These are phyloP conservation scores for Pseudopithomyces maydicus DNA, from an alignment of 2,329 filamentous ascomycete species.

Conservation along the genomic window DNA sequence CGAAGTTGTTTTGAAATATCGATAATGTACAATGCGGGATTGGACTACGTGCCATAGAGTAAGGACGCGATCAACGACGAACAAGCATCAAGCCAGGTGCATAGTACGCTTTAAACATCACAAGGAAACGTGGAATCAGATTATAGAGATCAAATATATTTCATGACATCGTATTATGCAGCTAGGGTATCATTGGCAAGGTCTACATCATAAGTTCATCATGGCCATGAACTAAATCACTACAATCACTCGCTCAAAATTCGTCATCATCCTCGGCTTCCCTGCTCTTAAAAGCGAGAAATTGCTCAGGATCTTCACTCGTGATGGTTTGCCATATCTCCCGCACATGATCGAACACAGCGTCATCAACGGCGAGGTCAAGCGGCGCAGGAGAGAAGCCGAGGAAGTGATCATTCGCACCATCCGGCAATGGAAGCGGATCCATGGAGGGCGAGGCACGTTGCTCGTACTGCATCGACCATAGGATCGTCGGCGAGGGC, in stretches of 20 bases:
- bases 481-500: slow-evolving; percentile 51
- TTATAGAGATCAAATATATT: not conserved
- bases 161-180: not conserved
- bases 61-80: no score
- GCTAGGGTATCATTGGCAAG: not conserved
- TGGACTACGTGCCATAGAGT: no score
- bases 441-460: slow-evolving; percentile 12
- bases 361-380: slow-evolving; percentile 77
- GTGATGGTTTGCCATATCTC: slow-evolving; percentile 71
- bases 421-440: slow-evolving; percentile 23
- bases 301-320: slow-evolving; percentile 60
- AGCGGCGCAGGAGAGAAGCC: slow-evolving; percentile 64
- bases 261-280: slow-evolving; percentile 65
- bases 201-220: not conserved
- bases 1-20: no score
- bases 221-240: slow-evolving; percentile 41
- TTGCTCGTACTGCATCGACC: slow-evolving; percentile 60
- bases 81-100: no score
- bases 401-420: slow-evolving; percentile 53
- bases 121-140: no score
- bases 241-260: slow-evolving; percentile 20
- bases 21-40: no score
- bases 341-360: slow-evolving; percentile 68
- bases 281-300: slow-evolving; percentile 80
- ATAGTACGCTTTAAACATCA: no score